Conservation (phyloP, 805 yeast genomes). For the Ogataea wickerhamii region DNA sequence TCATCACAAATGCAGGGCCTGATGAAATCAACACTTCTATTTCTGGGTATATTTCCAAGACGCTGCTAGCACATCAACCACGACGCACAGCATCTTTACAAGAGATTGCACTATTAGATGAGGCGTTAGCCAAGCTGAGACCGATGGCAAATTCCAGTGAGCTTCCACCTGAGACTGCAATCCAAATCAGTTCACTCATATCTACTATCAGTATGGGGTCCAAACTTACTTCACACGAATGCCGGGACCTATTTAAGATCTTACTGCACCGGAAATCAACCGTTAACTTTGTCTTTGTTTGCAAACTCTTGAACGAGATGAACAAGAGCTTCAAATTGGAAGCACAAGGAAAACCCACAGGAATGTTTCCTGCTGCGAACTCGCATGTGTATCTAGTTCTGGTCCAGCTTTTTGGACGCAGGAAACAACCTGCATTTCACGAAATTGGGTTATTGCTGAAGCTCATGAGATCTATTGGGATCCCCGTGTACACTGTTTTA, state of each 20-base stretch:
- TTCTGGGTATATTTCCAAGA: constrained; percentile 15
- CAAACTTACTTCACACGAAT: constrained; percentile 24
- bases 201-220: constrained; percentile 22
- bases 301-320: constrained; percentile 31
- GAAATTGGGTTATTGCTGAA: constrained; percentile 30
- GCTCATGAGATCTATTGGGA: constrained; percentile 29
- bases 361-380: constrained; percentile 35
- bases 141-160: constrained; percentile 1
- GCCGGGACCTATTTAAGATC: constrained; percentile 22
- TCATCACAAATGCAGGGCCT: constrained; percentile 8
- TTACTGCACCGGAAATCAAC: constrained; percentile 22
- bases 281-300: constrained; percentile 27
- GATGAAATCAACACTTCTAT: constrained; percentile 15
- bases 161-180: constrained; percentile 8
- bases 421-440: constrained; percentile 22
- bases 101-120: constrained; percentile 24
- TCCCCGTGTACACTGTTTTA: constrained; percentile 34
- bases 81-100: constrained; percentile 14
- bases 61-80: constrained; percentile 11
- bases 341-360: constrained; percentile 10
- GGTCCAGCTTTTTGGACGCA: constrained; percentile 33
- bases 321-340: constrained; percentile 14
- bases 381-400: constrained; percentile 41
- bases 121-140: constrained; percentile 9
- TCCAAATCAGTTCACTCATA: constrained; percentile 11